phyloP scores from a whole-genome alignment of 1,284 basidiomycete species.

The Meira miltonrushii region DNA sequence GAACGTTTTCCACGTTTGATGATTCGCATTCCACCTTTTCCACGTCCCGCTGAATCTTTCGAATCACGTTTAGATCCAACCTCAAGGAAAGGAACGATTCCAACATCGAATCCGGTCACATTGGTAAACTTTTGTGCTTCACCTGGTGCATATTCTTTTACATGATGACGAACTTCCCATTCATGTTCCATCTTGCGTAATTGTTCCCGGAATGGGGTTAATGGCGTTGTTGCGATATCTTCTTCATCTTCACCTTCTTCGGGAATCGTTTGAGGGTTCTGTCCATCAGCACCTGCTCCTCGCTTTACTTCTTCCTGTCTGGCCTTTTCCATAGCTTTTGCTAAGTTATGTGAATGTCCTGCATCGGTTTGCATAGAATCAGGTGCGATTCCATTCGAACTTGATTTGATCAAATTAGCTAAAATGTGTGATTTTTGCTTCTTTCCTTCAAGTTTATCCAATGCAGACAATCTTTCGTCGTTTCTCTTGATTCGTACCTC shows the following conservation, averaged over 20 bases:
- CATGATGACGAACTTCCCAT: not conserved
- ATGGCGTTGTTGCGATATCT: not conserved
- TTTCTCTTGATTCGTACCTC: not conserved
- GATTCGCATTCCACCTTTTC: not conserved
- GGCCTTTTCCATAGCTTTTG: too few species aligned
- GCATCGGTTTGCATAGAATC: not conserved
- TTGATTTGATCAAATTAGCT: not conserved
- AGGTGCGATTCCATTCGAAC: not conserved
- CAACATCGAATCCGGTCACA: constrained; percentile 3
- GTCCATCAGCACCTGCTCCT: not conserved
- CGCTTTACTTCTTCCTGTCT: not conserved
- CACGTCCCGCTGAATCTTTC: not conserved
- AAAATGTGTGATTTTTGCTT: not conserved
- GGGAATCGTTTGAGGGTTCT: too few species aligned
- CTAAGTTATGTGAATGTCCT: not conserved
- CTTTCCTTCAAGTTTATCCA: constrained; percentile 8
- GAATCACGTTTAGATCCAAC: not conserved
- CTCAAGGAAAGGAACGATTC: not conserved
- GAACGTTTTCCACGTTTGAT: not conserved
- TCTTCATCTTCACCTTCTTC: not conserved
- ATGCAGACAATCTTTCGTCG: constrained; percentile 3
- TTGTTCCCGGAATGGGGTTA: not conserved
- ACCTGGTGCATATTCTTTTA: not conserved
- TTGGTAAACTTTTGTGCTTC: constrained; percentile 1
- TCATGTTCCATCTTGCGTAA: not conserved